phyloP scores from a whole-genome alignment of 1,284 basidiomycete species.

The Cerrena zonata region DNA sequence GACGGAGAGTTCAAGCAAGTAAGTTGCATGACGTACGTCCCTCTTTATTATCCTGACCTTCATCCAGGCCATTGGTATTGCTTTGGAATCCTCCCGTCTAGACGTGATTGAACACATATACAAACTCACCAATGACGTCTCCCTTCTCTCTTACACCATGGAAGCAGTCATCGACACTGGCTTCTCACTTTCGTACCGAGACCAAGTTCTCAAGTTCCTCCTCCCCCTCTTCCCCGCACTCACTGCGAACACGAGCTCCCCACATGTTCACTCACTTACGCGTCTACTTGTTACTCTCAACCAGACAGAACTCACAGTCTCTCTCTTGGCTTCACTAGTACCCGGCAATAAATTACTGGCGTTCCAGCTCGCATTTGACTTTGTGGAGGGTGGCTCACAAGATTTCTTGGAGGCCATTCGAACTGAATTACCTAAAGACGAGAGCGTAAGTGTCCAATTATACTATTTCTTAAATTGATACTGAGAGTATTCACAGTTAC shows the following conservation, averaged over 20 bases:
- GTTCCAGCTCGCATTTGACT: constrained; percentile 90
- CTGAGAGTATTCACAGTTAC: constrained; percentile 7
- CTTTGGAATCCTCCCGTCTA: constrained; percentile 81
- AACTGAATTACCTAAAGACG: constrained; percentile 58
- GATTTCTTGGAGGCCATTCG: constrained; percentile 80
- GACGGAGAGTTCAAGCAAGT: constrained; percentile 89
- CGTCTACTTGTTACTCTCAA: constrained; percentile 85
- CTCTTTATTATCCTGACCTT: constrained; percentile 6
- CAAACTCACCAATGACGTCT: constrained; percentile 64
- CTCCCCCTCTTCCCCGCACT: constrained; percentile 77
- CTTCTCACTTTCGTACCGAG: constrained; percentile 75
- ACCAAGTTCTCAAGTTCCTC: constrained; percentile 78
- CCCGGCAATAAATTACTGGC: constrained; percentile 71
- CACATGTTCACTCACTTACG: constrained; percentile 71
- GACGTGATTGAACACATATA: constrained; percentile 81
- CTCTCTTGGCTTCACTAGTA: constrained; percentile 66
- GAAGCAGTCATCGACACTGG: constrained; percentile 82
- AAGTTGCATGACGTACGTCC: constrained; percentile 19
- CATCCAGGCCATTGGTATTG: constrained; percentile 85
- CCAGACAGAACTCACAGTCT: constrained; percentile 67
- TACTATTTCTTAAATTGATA: constrained; percentile 11
- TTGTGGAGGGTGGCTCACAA: constrained; percentile 87
- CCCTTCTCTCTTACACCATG: constrained; percentile 83
- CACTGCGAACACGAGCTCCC: constrained; percentile 63
- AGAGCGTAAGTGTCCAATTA: constrained; percentile 40